Percentiles rank a stretch among this genome's conserved stretches.
Conservation (phyloP, 306 rosid genomes). For the Vachellia collinsii region DNA sequence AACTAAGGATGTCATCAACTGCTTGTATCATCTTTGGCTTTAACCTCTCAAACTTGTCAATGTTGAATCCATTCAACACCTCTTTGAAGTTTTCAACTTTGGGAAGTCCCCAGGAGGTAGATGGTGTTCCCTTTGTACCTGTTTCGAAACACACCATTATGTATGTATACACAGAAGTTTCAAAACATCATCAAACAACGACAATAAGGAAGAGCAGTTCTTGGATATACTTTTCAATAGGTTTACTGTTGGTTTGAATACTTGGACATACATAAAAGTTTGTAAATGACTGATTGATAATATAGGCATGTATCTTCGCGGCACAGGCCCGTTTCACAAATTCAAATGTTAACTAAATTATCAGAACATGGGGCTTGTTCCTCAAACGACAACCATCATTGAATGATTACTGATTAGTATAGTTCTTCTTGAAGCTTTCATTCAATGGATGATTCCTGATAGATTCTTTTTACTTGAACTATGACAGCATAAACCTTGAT, state of each 20-base stretch:
- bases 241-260: not conserved
- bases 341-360: constrained; percentile 30
- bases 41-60: constrained; percentile 87
- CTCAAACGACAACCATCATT: not conserved
- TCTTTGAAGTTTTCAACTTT: constrained; percentile 74
- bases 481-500: not conserved
- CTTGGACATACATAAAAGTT: not conserved
- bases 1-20: constrained; percentile 90
- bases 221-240: not conserved
- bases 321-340: constrained; percentile 93
- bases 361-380: not conserved
- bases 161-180: not conserved
- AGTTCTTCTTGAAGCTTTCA: not conserved
- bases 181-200: not conserved
- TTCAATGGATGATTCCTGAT: not conserved
- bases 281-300: constrained; percentile 71
- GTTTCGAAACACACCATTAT: constrained; percentile 1
- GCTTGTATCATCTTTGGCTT: constrained; percentile 75
- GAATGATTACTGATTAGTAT: not conserved
- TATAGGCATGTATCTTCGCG: constrained; percentile 87
- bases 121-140: constrained; percentile 90
- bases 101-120: constrained; percentile 96
- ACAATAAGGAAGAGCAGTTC: not conserved
- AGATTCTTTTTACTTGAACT: not conserved
- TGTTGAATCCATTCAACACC: constrained; percentile 59